Evolutionary conservation across 345 rosid genomes (phyloP), one percentile per base, ranked within the genome.

Genomic region (Boechera retrofracta): DNA sequence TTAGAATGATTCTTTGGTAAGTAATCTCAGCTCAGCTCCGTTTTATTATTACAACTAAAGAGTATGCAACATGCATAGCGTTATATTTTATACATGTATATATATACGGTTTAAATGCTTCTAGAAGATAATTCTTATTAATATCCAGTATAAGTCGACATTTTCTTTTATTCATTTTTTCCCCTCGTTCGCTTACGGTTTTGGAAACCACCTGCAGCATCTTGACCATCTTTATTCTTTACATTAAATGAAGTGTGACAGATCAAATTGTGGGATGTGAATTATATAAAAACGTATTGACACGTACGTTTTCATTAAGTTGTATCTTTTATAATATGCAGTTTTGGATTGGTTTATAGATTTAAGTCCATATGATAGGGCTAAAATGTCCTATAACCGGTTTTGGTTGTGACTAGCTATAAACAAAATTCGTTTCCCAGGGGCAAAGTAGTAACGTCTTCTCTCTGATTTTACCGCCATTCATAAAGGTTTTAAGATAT

Each of bases 141-240:
- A 75, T 15, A 15, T 16, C 7, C 16, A 5, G 42, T 57, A 10
- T 3, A 52, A 66, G 67, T 66, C 51, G 10, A 32, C 56, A 58
- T 45, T 33, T 62, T 36, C n/a, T 73, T 9, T 29, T 38, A 10
- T 38, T 10, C 6, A 2, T 16, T 32, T 6, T 36, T 26, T 41
- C 2, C 18, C 9, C 70, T 52, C 24, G n/a, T 54, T 54, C 45
- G 75, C 71, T 54, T 69, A 63, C 75, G 80, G 75, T 70, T 55
- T 52, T 77, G 57, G 41, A 45, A 77, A 77, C 76, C 65, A 70
- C 76, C 79, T 63, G 65, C 11, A 62, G 63, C 21, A 41, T 76
- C 24, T 29, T 21, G 45, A 21, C 61, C 63, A 51, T 60, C 55
- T 68, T 67, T 28, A 59, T 21, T 28, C 29, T 28, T 28, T 28